Conservation (phyloP, 495 filamentous ascomycete genomes). For the Xylaria sp. region DNA sequence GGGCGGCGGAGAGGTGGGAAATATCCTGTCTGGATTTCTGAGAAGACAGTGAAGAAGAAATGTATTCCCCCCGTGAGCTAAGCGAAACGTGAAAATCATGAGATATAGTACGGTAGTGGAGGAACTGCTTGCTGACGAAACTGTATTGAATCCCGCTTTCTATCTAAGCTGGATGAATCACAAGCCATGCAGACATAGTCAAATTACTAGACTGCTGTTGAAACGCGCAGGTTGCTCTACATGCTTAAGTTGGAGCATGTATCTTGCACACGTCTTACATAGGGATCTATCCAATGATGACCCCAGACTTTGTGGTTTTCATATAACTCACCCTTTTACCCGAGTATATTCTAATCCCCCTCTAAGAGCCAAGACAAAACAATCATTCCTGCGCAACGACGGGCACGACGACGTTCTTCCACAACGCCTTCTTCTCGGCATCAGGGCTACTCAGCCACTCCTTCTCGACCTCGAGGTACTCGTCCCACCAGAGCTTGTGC, state of each 20-base stretch:
- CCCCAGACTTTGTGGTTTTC: background rate
- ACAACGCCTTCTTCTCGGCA: constrained; percentile 41
- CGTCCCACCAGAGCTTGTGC: constrained; percentile 50
- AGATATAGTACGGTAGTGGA: background rate
- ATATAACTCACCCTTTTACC: constrained; percentile 9
- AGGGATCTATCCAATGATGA: background rate
- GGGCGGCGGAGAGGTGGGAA: background rate
- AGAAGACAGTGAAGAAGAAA: too few species aligned
- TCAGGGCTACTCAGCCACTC: constrained; percentile 41
- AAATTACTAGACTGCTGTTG: background rate
- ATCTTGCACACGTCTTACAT: background rate
- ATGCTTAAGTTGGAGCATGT: background rate
- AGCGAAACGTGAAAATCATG: background rate
- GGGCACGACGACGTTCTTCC: constrained; percentile 47
- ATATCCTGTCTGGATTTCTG: background rate
- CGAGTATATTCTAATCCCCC: background rate
- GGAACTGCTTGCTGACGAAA: background rate
- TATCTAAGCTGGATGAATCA: background rate
- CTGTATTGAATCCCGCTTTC: background rate
- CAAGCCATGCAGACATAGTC: background rate
- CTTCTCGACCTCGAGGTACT: constrained; percentile 43
- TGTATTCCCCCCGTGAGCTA: background rate
- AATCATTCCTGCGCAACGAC: constrained; percentile 47
- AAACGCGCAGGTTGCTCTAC: constrained; percentile 8
- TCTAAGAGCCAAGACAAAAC: background rate